Base-by-base conservation (phyloP, 768 basidiomycete species). In the Lentinula aciculospora region DNA sequence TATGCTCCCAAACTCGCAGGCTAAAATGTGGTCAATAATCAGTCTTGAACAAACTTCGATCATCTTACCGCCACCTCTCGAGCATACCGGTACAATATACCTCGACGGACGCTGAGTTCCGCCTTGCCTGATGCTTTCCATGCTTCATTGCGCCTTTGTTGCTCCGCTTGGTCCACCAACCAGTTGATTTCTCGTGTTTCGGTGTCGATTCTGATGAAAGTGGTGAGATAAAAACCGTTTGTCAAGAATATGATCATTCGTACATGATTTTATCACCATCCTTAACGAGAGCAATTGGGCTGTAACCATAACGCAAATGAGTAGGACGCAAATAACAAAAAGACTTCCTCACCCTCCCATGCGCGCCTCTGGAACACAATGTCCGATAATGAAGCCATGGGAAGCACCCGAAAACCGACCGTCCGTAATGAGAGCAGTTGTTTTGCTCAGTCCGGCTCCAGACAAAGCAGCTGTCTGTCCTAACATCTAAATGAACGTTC, bases 351-450 rank as follows among this genome's bases (percentile, higher is more conserved):
- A 44, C 42, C 42, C 42, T 44, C 42, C 42, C 21, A 23, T 21
- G n/a, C 42, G 42, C 19, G 42, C 53, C 21, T 84, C 82, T 4
- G 82, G 82, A 31, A 78, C 76, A 57, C 83, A 76, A 59, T 86
- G 82, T 34, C 83, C 92, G 71, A 76, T 76, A 53, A 81, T 79
- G 66, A 77, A 54, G 25, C 53, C 53, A 27, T 51, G 50, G 4
- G 46, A 55, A 28, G 42, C 92, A 15, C 92, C 92, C 19, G 88
- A 90, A 78, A 94, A 94, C 17, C 92, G 83, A 49, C 92, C 92
- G 67, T 95, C 92, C 0, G 92, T 95, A 62, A 95, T 86, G 50
- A 95, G 77, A 1, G 89, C 89, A 2, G 89, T 91, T 31, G 84
- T 84, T 47, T 81, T 80, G 42, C 86, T 83, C 25, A 95, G 76